These are phyloP conservation scores for Collariella sp. DNA, from an alignment of 495 filamentous ascomycete species.

Conservation along the genomic window DNA sequence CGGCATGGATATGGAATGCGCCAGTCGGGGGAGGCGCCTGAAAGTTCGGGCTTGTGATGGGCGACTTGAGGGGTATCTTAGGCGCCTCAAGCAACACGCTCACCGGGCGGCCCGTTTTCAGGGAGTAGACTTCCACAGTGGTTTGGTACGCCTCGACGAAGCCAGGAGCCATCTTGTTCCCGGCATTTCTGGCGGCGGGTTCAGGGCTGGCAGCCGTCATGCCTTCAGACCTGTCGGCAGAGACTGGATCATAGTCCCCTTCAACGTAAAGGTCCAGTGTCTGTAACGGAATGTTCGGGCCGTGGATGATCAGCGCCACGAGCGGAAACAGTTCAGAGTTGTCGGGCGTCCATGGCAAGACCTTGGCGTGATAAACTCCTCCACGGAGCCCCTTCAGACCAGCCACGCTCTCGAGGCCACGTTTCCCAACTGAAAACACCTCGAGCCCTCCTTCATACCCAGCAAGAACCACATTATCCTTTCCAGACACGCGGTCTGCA, in stretches of 20 bases:
- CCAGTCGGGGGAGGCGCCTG: constrained; percentile 56
- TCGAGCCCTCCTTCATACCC: constrained; percentile 71
- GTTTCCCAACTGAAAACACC: constrained; percentile 58
- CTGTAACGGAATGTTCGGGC: constrained; percentile 44
- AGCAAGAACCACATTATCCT: constrained; percentile 61
- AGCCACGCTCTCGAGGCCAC: constrained; percentile 54
- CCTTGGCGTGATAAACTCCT: constrained; percentile 71
- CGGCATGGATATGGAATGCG: constrained; percentile 59
- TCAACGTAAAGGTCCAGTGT: constrained; percentile 28
- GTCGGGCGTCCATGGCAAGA: constrained; percentile 48
- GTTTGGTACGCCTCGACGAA: constrained; percentile 61
- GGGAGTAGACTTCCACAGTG: constrained; percentile 74
- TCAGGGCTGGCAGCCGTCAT: constrained; percentile 25
- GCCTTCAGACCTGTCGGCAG: constrained; percentile 33
- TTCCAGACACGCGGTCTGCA: constrained; percentile 40
- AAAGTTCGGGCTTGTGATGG: constrained; percentile 47
- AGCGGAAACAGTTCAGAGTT: constrained; percentile 46
- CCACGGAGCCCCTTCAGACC: constrained; percentile 68
- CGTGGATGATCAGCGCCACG: constrained; percentile 68
- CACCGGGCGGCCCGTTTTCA: constrained; percentile 58
- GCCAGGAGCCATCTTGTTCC: constrained; percentile 24
- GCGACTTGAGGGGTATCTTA: constrained; percentile 37
- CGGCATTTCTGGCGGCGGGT: constrained; percentile 6
- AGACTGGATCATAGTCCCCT: constrained; percentile 31
- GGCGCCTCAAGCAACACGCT: constrained; percentile 56